Evolutionary conservation across 345 rosid species (phyloP).

Genomic region (Pseudoturritis turrita): DNA sequence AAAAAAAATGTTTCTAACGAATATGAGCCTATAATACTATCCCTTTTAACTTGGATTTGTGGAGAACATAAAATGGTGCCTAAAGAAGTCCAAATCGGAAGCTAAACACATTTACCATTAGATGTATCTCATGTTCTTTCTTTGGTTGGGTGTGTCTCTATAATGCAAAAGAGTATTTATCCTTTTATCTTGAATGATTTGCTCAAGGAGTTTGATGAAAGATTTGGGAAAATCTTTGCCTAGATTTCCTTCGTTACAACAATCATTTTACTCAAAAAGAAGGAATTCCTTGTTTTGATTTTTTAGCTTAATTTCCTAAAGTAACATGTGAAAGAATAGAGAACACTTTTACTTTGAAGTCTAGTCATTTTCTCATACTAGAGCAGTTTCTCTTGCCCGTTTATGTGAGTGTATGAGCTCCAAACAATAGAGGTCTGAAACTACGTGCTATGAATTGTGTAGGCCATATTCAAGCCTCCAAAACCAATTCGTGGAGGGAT

Average conservation of each 20-base stretch:
- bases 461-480: conserved; percentile 78
- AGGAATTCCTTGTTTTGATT: not conserved
- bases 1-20: not conserved
- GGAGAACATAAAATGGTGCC: not conserved
- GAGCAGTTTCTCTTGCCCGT: not conserved
- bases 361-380: not conserved
- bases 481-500: conserved; percentile 96
- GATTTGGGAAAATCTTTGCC: not conserved
- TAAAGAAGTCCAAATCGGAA: not conserved
- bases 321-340: not conserved
- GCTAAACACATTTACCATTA: not conserved
- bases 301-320: conserved; percentile 7
- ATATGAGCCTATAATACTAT: not conserved
- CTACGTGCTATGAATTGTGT: conserved; percentile 20
- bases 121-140: not conserved
- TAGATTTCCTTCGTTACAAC: not conserved
- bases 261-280: not conserved
- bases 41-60: not conserved
- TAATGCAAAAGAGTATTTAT: not conserved
- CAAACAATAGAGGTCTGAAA: not conserved
- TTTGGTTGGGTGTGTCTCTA: not conserved
- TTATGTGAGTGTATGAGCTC: not conserved
- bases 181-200: not conserved
- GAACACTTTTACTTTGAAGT: not conserved
- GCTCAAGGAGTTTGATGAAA: not conserved